Evolutionary conservation across 495 filamentous ascomycete species (phyloP), one percentile per base, ranked within the genome.

Genomic region (Copromyces sp.): DNA sequence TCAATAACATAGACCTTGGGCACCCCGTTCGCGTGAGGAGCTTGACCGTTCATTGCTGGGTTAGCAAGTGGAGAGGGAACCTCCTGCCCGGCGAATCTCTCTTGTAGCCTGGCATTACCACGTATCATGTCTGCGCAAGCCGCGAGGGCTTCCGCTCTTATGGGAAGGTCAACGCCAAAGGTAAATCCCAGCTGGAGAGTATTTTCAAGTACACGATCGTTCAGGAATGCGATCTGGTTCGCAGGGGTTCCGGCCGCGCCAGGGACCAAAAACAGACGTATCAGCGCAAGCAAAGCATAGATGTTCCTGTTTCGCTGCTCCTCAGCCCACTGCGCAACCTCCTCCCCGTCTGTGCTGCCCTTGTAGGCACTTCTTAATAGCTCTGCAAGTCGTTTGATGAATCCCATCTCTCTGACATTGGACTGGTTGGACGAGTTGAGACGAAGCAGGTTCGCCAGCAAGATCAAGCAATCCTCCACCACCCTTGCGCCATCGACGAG

Each of bases 351-450:
- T 40, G 87, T 86, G 61, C 87, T 83, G 53, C 85, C 85, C 74
- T 83, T 79, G 71, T 90, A 87, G 73, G 89, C 87, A 77, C 90
- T 88, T 53, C 83, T 81, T 12, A 98, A 85, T 32, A 98, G 83
- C 35, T 86, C 87, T 29, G 90, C 88, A 68, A 97, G 80, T 78
- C 89, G 90, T 39, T 89, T 86, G 32, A 97, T 88, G 76, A 90
- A 95, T 0, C 93, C 94, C 42, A 92, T 95, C 80, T 99, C 96
- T 68, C 95, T 86, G 78, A 99, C 98, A 74, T 93, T 91, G 41
- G 93, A 94, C 80, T 98, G 96, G 78, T 98, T 99, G 32, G 94
- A 93, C 32, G 90, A 84, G 78, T 98, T 98, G 73, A 94, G 87
- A 59, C 90, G 89, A n/a, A 98, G 84, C 29, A 99, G 87, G 78